These are phyloP conservation scores for Vigna trinervia DNA, from an alignment of 306 rosid genomes.

Conservation along the genomic window DNA sequence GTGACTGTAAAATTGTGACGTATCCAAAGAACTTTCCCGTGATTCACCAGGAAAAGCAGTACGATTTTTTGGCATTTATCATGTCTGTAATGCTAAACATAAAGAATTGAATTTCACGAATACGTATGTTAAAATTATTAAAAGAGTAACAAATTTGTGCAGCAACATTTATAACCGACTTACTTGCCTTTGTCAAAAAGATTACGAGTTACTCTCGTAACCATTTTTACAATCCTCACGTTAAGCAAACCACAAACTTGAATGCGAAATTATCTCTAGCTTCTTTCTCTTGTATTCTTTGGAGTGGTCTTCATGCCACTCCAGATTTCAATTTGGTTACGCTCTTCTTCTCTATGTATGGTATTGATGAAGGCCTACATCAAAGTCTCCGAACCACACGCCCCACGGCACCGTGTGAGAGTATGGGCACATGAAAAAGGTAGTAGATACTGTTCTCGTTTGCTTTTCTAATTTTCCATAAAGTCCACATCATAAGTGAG, in stretches of 20 bases:
- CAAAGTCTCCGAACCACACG: background rate
- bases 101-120: background rate
- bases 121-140: background rate
- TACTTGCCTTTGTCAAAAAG: slow-evolving; percentile 26
- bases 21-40: slow-evolving; percentile 30
- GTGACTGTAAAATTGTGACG: slow-evolving; percentile 15
- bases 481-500: slow-evolving; percentile 27
- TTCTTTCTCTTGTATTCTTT: slow-evolving; percentile 16
- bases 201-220: background rate
- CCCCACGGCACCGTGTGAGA: slow-evolving; percentile 4
- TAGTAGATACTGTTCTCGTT: slow-evolving; percentile 7
- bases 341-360: slow-evolving; percentile 36
- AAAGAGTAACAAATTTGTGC: background rate
- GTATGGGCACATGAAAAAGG: slow-evolving; percentile 35
- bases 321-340: slow-evolving; percentile 37
- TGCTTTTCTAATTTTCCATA: slow-evolving; percentile 27
- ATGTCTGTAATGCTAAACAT: background rate
- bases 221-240: slow-evolving; percentile 8
- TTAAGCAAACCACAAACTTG: slow-evolving; percentile 44
- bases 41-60: slow-evolving; percentile 22
- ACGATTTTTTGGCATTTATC: background rate
- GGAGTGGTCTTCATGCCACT: slow-evolving; percentile 48
- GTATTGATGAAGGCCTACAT: slow-evolving; percentile 19
- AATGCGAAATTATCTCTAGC: slow-evolving; percentile 34
- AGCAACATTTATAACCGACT: background rate